Evolutionary conservation across 2,329 filamentous ascomycete genomes (phyloP).

Genomic region (Aspergillus hiratsukae): DNA sequence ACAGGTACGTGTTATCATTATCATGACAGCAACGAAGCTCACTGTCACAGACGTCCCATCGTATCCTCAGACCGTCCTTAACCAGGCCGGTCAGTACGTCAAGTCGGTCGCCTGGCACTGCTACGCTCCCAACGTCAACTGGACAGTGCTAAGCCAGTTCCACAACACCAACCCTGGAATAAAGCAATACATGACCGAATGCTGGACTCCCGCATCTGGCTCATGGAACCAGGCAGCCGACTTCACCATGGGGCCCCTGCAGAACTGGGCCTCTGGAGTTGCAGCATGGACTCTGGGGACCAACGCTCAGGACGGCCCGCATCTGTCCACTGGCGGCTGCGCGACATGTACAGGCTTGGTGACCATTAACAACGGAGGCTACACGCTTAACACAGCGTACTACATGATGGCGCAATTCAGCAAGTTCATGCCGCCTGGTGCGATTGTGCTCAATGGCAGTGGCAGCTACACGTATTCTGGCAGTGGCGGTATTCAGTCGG

Average conservation of each 20-base stretch:
- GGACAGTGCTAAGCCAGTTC: constrained; percentile 34
- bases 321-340: constrained; percentile 26
- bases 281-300: constrained; percentile 30
- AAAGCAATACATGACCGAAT: constrained; percentile 40
- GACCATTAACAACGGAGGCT: constrained; percentile 34
- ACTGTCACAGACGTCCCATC: constrained; percentile 22
- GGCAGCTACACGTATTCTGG: constrained; percentile 44
- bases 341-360: constrained; percentile 24
- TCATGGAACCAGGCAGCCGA: constrained; percentile 24
- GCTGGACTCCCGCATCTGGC: constrained; percentile 26
- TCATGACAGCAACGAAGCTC: not conserved
- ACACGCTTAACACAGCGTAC: constrained; percentile 47
- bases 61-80: constrained; percentile 32
- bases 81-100: constrained; percentile 25
- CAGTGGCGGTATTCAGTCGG: constrained; percentile 38
- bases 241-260: constrained; percentile 27
- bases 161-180: constrained; percentile 27
- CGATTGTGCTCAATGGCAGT: constrained; percentile 39
- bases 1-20: constrained; percentile 19
- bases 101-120: constrained; percentile 38
- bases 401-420: constrained; percentile 54
- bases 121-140: constrained; percentile 32
- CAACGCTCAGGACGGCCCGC: constrained; percentile 22
- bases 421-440: constrained; percentile 46
- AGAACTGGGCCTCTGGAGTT: constrained; percentile 28